These are phyloP conservation scores for Spiraea crenata DNA, from an alignment of 331 rosid genomes.

Conservation along the genomic window DNA sequence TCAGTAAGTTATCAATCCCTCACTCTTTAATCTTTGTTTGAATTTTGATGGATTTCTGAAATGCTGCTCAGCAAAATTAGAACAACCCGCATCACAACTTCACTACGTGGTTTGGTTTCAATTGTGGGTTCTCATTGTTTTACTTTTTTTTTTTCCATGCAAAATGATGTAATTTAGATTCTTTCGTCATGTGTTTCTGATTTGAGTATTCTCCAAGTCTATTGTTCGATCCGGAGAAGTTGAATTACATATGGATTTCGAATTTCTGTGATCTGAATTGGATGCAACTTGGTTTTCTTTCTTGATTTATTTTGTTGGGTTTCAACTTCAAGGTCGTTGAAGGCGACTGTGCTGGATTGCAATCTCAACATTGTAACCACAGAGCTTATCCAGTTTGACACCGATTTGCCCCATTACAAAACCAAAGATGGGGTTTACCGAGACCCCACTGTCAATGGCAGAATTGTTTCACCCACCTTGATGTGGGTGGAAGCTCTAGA, in stretches of 20 bases:
- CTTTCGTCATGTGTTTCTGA: neutral
- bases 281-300: slow-evolving; percentile 15
- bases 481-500: slow-evolving; percentile 99
- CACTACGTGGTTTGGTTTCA: neutral
- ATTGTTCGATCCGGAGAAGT: neutral
- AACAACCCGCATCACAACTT: slow-evolving; percentile 19
- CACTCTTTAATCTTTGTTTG: neutral
- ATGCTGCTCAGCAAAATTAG: slow-evolving; percentile 1
- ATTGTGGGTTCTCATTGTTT: slow-evolving; percentile 8
- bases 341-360: slow-evolving; percentile 83
- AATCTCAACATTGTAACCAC: slow-evolving; percentile 65
- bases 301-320: neutral
- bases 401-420: slow-evolving; percentile 81
- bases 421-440: slow-evolving; percentile 90
- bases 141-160: too few species aligned
- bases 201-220: neutral
- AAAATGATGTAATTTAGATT: too few species aligned
- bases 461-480: slow-evolving; percentile 88
- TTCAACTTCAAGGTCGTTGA: slow-evolving; percentile 63
- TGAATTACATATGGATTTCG: neutral
- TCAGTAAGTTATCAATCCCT: slow-evolving; percentile 49
- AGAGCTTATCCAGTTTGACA: slow-evolving; percentile 72
- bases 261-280: slow-evolving; percentile 7
- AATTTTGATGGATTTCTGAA: neutral
- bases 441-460: slow-evolving; percentile 62